Evolutionary conservation across 2,329 filamentous ascomycete species (phyloP).

Genomic region (Calonectria hongkongensis): DNA sequence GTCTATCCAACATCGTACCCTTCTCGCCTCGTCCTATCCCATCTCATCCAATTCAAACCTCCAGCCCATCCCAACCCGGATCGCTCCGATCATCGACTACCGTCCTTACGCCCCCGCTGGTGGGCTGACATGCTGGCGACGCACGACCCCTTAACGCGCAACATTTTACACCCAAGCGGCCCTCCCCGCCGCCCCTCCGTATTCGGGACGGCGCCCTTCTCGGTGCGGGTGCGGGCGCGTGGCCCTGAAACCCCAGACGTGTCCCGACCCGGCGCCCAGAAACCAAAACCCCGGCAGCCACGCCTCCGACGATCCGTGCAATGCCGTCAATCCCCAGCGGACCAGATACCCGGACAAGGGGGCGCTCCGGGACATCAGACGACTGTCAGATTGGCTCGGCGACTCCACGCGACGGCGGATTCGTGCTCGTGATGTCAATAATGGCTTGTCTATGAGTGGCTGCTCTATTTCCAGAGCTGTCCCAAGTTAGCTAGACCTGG

Average conservation of each 20-base stretch:
- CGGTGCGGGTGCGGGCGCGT: slow-evolving; percentile 20
- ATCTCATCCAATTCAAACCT: slow-evolving; percentile 42
- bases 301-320: slow-evolving; percentile 23
- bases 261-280: slow-evolving; percentile 35
- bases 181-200: slow-evolving; percentile 46
- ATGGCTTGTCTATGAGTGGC: background rate
- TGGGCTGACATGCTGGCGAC: slow-evolving; percentile 50
- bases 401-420: background rate
- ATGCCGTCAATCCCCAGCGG: slow-evolving; percentile 18
- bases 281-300: slow-evolving; percentile 18
- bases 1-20: slow-evolving; percentile 27
- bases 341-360: slow-evolving; percentile 28
- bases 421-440: slow-evolving; percentile 20
- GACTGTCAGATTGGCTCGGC: slow-evolving; percentile 9
- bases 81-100: slow-evolving; percentile 51
- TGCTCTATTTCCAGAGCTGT: background rate
- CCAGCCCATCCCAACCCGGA: slow-evolving; percentile 45
- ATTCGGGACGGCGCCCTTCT: slow-evolving; percentile 45
- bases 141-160: slow-evolving; percentile 31
- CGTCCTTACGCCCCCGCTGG: slow-evolving; percentile 51
- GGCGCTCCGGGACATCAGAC: slow-evolving; percentile 32
- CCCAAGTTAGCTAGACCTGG: background rate
- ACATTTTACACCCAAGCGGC: slow-evolving; percentile 21
- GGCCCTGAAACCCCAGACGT: slow-evolving; percentile 34
- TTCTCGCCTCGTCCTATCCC: slow-evolving; percentile 18